Evolutionary conservation across 352 stramenopile genomes (phyloP), one percentile per base, ranked within the genome.

Genomic region (Plasmopara viticola): DNA sequence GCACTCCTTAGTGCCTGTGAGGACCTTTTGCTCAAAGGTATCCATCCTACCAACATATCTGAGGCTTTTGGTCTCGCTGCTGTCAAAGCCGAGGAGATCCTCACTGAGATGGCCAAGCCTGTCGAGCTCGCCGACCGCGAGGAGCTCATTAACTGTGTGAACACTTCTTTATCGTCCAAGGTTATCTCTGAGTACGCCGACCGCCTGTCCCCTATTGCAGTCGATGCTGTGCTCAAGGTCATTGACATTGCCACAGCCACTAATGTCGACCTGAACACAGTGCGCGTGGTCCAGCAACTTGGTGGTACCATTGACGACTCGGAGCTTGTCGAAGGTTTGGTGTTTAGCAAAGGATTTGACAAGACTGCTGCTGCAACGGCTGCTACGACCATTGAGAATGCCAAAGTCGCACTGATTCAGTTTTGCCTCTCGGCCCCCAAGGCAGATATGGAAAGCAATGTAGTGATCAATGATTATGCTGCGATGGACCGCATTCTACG

Each of bases 391-490:
- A 93, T 99, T 56, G 84, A 97, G 60, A 98, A 99, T 71, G 97
- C 97, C 61, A 99, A 99, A 74, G 97, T 99, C 67, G 96, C 93
- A 20, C 75, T 99, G n/a, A 98, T 99, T 72, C 96, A 99, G 76
- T 99, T 99, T 70, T 98, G 95, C 63, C 80, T 99, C 6, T 98
- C 90, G 37, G 96, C 97, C 28, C 97, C 97, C 31, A 99, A 99
- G 81, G 98, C 96, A 10, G 97, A 99, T 74, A 99, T 99, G 90
- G 97, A 99, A 72, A 99, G 98, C 79, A 99, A 98, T 65, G 96
- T 99, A n/a, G 96, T 99, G 33, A 97, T 99, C 49, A 97, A 90
- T 55, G 97, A 99, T 74, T 99, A 99, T 75, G 95, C 95, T 31
- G 94, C 95, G 41, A 99, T 99, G 97, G 97, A 99, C 76, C 88